Base-by-base conservation (phyloP, 2,329 filamentous ascomycete species). In the Apiospora rasikravindrae region DNA sequence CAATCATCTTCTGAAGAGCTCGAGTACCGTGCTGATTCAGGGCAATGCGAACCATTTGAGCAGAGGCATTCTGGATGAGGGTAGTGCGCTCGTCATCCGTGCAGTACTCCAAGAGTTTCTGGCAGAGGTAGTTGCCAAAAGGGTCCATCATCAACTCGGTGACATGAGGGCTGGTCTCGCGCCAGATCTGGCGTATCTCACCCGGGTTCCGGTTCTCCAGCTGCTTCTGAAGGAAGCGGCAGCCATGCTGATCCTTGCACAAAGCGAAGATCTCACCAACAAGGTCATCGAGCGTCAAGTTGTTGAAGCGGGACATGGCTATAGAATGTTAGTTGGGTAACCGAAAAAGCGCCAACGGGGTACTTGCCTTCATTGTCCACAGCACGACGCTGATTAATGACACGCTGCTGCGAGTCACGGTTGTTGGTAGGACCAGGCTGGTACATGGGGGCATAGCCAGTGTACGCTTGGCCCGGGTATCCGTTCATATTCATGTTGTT, bases 1-100 rank as follows among this genome's bases (percentile, higher is more conserved):
- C 96, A 76, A 99, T 99, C 96, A 99, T 99, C 88, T 98, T 99
- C 86, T 99, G 96, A 73, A 99, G 86, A 74, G 96, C 96, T 70
- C 96, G 92, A 73, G 96, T 99, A 77, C 96, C 96, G 81, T 99
- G 96, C 85, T 98, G 96, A 84, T 99, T 98, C 73, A 98, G 86
- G 37, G 96, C 96, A 79, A 99, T 98, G 77, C 92, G 92, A 33
- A 97, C 94, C 87, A 99, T 94, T 75, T 96, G 92, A 70, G 91
- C 89, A 24, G 94, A 91, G 53, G 96, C 95, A 77, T 97, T 98
- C 82, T 95, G 91, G 77, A 99, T 97, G 74, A 99, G 89, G 61
- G 92, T 90, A 70, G 96, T 98, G 76, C 96, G 94, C 86, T 99
- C 96, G 70, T 98, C 94, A 79, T 98, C 94, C 81, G 94, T 97